A percentile compares a stretch with the other conserved stretches of the same genome.
Evolutionary conservation across 2,329 filamentous ascomycete species (phyloP).

Genomic region (Trichoderma guizhouense): DNA sequence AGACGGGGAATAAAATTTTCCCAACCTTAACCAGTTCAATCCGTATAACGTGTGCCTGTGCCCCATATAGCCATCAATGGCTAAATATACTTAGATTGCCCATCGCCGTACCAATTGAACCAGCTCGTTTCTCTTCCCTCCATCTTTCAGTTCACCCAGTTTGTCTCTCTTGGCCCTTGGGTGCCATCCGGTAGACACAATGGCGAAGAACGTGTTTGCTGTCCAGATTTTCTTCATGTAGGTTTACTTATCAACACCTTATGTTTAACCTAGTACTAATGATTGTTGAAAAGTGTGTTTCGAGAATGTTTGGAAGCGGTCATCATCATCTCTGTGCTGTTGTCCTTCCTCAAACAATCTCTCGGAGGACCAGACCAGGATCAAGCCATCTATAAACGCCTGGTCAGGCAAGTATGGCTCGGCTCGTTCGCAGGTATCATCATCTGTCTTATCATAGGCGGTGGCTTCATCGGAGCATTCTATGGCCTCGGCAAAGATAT

Average conservation of each 20-base stretch:
- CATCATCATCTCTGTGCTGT: constrained; percentile 75
- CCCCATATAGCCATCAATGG: neutral
- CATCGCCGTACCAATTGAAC: neutral
- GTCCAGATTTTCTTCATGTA: constrained; percentile 77
- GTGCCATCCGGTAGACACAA: constrained; percentile 25
- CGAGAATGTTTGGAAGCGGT: constrained; percentile 73
- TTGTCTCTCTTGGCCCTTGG: neutral
- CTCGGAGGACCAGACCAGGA: constrained; percentile 60
- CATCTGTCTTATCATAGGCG: constrained; percentile 60
- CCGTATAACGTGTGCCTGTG: neutral
- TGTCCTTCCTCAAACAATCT: constrained; percentile 75
- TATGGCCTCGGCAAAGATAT: constrained; percentile 62
- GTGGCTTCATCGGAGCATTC: constrained; percentile 64
- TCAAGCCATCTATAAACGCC: constrained; percentile 20
- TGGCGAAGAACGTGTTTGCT: constrained; percentile 65
- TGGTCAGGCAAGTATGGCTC: constrained; percentile 57
- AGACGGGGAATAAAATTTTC: neutral
- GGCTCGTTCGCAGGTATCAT: constrained; percentile 57
- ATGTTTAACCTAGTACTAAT: neutral
- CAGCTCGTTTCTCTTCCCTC: neutral
- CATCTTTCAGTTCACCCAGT: neutral
- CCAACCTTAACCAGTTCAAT: neutral
- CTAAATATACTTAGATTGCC: constrained; percentile 11
- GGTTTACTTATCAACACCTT: neutral
- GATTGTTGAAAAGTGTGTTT: constrained; percentile 50